These are phyloP conservation scores for Isoetes engelmannii DNA, from an alignment of 83 land plant genomes.

Conservation along the genomic window DNA sequence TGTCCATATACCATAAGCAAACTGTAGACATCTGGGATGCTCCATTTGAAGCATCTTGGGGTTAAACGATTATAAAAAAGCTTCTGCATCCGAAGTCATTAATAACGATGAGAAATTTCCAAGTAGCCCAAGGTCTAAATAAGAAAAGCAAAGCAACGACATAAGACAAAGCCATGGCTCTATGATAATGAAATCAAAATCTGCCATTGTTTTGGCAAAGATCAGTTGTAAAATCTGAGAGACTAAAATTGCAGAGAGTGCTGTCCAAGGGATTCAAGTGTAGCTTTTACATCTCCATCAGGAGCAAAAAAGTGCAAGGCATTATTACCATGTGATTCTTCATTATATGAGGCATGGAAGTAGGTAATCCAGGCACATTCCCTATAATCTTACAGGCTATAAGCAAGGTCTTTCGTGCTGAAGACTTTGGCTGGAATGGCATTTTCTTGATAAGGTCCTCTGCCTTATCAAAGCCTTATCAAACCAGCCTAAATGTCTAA, in stretches of 20 bases:
- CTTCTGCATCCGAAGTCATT: slow-evolving; percentile 64
- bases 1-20: too few relatives aligned
- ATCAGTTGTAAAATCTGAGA: slow-evolving; percentile 88
- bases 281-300: slow-evolving; percentile 55
- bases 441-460: too few relatives aligned
- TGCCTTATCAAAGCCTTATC: too few relatives aligned
- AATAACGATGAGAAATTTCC: slow-evolving; percentile 81
- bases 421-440: too few relatives aligned
- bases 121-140: slow-evolving; percentile 61
- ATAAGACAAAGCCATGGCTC: slow-evolving; percentile 5
- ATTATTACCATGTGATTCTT: slow-evolving; percentile 34
- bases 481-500: too few relatives aligned
- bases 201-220: slow-evolving; percentile 18
- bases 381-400: too few relatives aligned
- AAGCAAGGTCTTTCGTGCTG: too few relatives aligned
- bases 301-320: slow-evolving; percentile 22
- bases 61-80: slow-evolving; percentile 43
- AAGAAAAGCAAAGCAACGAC: slow-evolving; percentile 9
- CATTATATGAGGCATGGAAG: slow-evolving; percentile 41
- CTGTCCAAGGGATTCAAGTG: slow-evolving; percentile 55
- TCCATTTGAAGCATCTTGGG: too few relatives aligned
- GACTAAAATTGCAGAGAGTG: slow-evolving; percentile 72
- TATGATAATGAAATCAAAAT: slow-evolving; percentile 1
- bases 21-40: too few relatives aligned
- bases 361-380: slow-evolving; percentile 62